A percentile compares a stretch with the other conserved stretches of the same genome.
Evolutionary conservation across 164 flowering plant genomes (phyloP).

Genomic region (Magnolia officinalis): DNA sequence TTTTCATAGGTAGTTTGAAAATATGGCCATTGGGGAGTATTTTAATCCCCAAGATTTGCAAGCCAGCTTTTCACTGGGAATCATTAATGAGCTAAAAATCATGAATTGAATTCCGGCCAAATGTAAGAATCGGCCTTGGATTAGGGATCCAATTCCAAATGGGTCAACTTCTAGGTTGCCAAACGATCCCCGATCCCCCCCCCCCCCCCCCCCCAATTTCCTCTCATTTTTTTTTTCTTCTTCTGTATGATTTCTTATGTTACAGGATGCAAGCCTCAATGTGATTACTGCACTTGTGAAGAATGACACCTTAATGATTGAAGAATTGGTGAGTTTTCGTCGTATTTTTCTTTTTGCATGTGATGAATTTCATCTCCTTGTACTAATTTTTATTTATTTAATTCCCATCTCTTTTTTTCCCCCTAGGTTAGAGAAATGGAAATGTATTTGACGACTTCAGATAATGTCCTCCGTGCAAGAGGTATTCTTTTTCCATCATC

Average conservation of each 20-base stretch:
- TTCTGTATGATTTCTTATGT: neutral
- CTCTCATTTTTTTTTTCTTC: neutral
- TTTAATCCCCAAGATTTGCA: too few species aligned
- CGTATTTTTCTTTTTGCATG: neutral
- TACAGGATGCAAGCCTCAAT: constrained; percentile 58
- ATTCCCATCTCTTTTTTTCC: neutral
- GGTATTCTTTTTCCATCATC: constrained; percentile 35
- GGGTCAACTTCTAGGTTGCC: too few species aligned
- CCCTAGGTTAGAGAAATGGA: constrained; percentile 80
- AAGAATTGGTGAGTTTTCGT: constrained; percentile 43
- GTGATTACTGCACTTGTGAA: constrained; percentile 58
- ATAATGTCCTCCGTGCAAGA: constrained; percentile 65
- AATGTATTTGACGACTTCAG: constrained; percentile 88
- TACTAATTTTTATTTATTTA: neutral
- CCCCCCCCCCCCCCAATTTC: neutral
- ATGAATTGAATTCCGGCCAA: too few species aligned
- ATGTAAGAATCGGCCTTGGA: too few species aligned
- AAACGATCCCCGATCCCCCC: too few species aligned
- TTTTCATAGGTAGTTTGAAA: too few species aligned
- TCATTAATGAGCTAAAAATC: too few species aligned
- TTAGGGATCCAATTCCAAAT: too few species aligned
- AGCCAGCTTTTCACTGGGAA: too few species aligned
- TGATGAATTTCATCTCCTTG: neutral
- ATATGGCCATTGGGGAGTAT: too few species aligned
- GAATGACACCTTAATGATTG: constrained; percentile 51